Evolutionary conservation across 1,284 basidiomycete species (phyloP).

Genomic region (Irpex sp.): DNA sequence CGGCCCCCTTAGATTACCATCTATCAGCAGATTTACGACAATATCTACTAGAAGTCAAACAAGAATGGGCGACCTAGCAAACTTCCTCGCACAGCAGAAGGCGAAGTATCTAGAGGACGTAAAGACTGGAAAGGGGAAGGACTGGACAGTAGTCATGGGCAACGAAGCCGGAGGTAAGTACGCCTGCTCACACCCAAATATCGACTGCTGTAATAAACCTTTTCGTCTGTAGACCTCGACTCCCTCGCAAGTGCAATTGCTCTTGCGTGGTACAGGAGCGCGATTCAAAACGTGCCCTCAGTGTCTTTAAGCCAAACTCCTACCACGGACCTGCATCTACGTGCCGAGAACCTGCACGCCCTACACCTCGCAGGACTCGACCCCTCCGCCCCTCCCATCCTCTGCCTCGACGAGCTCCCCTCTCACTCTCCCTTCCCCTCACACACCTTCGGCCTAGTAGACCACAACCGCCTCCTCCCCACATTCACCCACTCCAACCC

Average conservation of each 20-base stretch:
- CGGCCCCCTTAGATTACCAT: not conserved
- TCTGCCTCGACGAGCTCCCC: conserved; percentile 54
- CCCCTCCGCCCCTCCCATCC: conserved; percentile 42
- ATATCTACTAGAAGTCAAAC: not conserved
- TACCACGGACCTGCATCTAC: conserved; percentile 65
- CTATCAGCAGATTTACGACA: not conserved
- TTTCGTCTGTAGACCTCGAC: conserved; percentile 68
- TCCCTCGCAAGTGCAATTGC: conserved; percentile 79
- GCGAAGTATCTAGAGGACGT: conserved; percentile 42
- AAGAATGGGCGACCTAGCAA: not conserved
- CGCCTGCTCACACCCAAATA: not conserved
- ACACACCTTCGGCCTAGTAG: conserved; percentile 75
- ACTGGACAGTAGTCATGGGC: conserved; percentile 85
- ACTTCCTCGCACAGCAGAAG: conserved; percentile 36
- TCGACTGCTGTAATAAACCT: not conserved
- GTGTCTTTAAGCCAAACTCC: conserved; percentile 75
- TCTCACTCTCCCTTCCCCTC: conserved; percentile 45
- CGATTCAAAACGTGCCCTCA: conserved; percentile 43
- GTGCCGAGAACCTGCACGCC: conserved; percentile 84
- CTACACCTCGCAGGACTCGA: conserved; percentile 53
- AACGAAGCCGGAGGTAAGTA: conserved; percentile 86
- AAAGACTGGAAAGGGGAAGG: conserved; percentile 33
- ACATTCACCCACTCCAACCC: no score
- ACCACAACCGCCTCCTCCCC: conserved; percentile 83
- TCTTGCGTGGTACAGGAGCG: conserved; percentile 66